These are phyloP conservation scores for Pseudocercospora cruenta DNA, from an alignment of 2,329 filamentous ascomycete genomes.

Conservation along the genomic window DNA sequence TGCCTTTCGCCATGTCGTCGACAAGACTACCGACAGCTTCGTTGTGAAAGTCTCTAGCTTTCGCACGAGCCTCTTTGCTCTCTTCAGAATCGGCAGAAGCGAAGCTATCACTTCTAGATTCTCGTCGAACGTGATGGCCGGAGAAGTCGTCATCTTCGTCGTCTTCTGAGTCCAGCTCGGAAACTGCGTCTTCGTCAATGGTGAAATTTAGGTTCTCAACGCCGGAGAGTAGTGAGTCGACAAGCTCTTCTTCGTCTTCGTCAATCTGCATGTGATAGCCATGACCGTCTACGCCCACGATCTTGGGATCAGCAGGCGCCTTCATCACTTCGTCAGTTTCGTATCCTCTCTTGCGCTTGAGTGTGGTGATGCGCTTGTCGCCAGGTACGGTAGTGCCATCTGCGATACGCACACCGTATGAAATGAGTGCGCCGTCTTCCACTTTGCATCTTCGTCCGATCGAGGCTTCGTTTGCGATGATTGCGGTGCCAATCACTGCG, in stretches of 20 bases:
- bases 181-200: slow-evolving; percentile 60
- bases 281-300: slow-evolving; percentile 63
- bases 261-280: slow-evolving; percentile 65
- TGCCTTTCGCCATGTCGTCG: slow-evolving; percentile 75
- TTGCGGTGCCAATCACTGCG: slow-evolving; percentile 68
- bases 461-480: slow-evolving; percentile 73
- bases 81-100: slow-evolving; percentile 65
- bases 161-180: slow-evolving; percentile 62
- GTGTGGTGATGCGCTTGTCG: slow-evolving; percentile 50
- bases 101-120: slow-evolving; percentile 40
- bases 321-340: slow-evolving; percentile 43
- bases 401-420: slow-evolving; percentile 73
- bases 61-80: slow-evolving; percentile 46
- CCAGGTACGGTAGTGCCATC: slow-evolving; percentile 58
- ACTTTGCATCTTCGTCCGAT: slow-evolving; percentile 74
- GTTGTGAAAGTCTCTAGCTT: slow-evolving; percentile 72
- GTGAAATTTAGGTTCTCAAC: slow-evolving; percentile 52
- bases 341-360: slow-evolving; percentile 51
- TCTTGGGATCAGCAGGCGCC: slow-evolving; percentile 48
- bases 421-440: slow-evolving; percentile 74
- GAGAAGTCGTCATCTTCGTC: slow-evolving; percentile 43
- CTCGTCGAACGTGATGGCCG: slow-evolving; percentile 47
- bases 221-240: slow-evolving; percentile 43
- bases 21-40: slow-evolving; percentile 87
- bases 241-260: slow-evolving; percentile 63